Evolutionary conservation across 306 rosid genomes (phyloP).

Genomic region (Argentina anserina): DNA sequence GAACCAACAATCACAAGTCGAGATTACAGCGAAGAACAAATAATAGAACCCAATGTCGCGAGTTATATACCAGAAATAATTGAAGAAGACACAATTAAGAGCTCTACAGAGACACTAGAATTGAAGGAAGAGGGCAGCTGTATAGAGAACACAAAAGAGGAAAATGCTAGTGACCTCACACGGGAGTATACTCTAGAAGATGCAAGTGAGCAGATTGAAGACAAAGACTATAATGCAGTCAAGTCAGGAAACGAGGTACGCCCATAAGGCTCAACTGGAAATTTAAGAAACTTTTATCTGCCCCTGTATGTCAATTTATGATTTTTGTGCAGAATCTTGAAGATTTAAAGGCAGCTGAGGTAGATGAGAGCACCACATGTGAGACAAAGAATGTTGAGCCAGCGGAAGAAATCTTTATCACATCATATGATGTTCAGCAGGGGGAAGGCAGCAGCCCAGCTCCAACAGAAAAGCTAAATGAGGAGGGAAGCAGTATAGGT

Average conservation of each 20-base stretch:
- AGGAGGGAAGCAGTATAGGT: too few relatives aligned
- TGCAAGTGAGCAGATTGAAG: constrained; percentile 4
- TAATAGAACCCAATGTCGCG: constrained; percentile 8
- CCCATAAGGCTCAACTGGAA: not conserved
- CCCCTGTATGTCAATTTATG: not conserved
- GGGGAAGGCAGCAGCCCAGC: too few relatives aligned
- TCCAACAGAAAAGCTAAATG: too few relatives aligned
- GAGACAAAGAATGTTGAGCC: constrained; percentile 17
- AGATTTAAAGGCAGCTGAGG: constrained; percentile 10
- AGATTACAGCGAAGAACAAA: constrained; percentile 19
- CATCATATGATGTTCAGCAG: too few relatives aligned
- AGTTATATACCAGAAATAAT: constrained; percentile 13
- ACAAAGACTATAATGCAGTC: constrained; percentile 7
- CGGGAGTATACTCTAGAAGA: constrained; percentile 19
- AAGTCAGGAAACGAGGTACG: constrained; percentile 26
- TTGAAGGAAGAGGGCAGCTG: constrained; percentile 19
- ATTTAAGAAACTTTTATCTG: constrained; percentile 1
- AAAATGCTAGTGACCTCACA: constrained; percentile 4
- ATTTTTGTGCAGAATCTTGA: constrained; percentile 25
- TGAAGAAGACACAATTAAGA: constrained; percentile 21
- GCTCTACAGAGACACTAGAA: constrained; percentile 4
- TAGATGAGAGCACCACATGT: constrained; percentile 15
- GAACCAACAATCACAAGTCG: constrained; percentile 9
- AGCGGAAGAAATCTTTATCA: too few relatives aligned
- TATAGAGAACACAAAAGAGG: constrained; percentile 17